Base-by-base conservation (phyloP, 2,329 filamentous ascomycete genomes). In the Phoma herbarum region DNA sequence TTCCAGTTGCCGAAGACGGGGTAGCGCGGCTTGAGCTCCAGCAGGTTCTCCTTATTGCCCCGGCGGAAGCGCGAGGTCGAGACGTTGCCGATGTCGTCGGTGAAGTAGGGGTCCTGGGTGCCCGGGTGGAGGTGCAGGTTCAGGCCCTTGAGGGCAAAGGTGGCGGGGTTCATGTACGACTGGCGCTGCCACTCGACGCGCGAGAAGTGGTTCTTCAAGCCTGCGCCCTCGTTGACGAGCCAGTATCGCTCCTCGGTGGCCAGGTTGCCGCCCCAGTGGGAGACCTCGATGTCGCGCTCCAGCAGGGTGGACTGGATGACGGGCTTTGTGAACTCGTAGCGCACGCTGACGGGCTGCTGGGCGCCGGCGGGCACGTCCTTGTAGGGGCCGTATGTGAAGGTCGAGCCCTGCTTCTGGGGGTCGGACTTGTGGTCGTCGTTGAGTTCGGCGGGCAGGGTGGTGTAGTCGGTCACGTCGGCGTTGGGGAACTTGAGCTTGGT, bases 1-100 rank as follows among this genome's bases (percentile, higher is more conserved):
- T 96, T 97, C 95, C 95, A 99, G 60, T 92, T 93, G 60, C 95
- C 95, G 71, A 97, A 99, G 23, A 99, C 78, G n/a, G 95, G 95
- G 78, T 96, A 99, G 51, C 95, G 88, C 20, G 95, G 95, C 83
- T 93, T 95, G 63, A 97, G 84, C 78, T 97, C 93, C 26, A 99
- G 85, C 41, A 90, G 81, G n/a, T 91, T 90, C 78, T 94, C 91
- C 22, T 90, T 88, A 75, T 85, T 86, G 75, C 87, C 91, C 66
- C 84, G 87, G 62, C 93, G 86, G 85, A 96, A 99, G 62, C 86
- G 86, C 55, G 93, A 97, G 0, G 95, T 99, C 26, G 93, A 96
- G 28, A 99, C 93, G 74, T 99, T 99, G 67, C 95, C 95, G 72
- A 99, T 96, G 69, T 92, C 91, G 75, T 99, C 95, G 49, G 90